phyloP scores from a whole-genome alignment of 2,329 filamentous ascomycete species.

The Phaeoacremonium minimum region DNA sequence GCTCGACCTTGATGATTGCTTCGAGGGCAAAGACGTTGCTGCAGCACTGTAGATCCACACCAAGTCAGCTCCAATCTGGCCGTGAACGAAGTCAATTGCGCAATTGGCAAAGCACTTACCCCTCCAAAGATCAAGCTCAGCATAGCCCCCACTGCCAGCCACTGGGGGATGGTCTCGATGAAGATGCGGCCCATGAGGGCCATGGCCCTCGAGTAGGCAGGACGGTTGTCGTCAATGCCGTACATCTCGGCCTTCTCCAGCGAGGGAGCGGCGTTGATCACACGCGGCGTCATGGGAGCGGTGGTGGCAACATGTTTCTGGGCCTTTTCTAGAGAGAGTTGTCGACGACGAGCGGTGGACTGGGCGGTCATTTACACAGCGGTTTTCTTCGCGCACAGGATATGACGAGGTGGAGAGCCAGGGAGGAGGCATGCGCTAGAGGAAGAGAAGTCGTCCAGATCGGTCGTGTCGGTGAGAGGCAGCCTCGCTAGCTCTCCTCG shows the following conservation, averaged over 20 bases:
- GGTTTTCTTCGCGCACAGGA: too few species aligned
- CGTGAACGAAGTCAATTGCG: conserved; percentile 2
- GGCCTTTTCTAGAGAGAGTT: conserved; percentile 36
- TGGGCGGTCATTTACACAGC: conserved; percentile 35
- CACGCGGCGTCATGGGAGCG: conserved; percentile 35
- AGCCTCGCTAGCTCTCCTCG: too few species aligned
- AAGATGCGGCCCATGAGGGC: conserved; percentile 47
- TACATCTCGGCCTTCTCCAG: conserved; percentile 51
- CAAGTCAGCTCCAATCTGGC: too few species aligned
- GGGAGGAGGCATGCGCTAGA: too few species aligned
- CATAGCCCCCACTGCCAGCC: conserved; percentile 63
- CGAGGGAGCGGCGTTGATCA: conserved; percentile 49
- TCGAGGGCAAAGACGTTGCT: conserved; percentile 89
- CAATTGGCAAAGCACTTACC: conserved; percentile 88
- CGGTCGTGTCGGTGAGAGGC: too few species aligned
- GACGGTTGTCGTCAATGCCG: conserved; percentile 48
- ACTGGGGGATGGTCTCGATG: conserved; percentile 57
- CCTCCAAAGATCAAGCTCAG: conserved; percentile 89
- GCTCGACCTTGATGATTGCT: conserved; percentile 86
- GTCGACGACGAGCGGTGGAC: conserved; percentile 36
- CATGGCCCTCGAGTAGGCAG: conserved; percentile 44
- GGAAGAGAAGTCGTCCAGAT: too few species aligned
- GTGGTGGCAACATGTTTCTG: conserved; percentile 32
- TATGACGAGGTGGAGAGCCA: too few species aligned
- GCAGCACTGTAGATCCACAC: too few species aligned